Evolutionary conservation across 2,329 filamentous ascomycete species (phyloP), one percentile per base, ranked within the genome.

Genomic region (Penicillium expansum): DNA sequence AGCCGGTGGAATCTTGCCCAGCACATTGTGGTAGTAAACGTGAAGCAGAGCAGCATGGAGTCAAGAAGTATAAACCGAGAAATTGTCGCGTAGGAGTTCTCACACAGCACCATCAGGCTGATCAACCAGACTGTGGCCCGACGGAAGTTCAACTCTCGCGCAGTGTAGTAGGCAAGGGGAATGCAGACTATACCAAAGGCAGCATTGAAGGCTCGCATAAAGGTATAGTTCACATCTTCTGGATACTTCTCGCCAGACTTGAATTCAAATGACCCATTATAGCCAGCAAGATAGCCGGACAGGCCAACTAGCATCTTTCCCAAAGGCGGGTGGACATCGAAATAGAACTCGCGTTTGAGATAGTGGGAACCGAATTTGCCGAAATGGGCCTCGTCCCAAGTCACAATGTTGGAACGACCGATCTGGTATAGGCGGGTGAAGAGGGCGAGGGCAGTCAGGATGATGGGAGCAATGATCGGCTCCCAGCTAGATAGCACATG

Each of bases 221-320:
- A 96, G 67, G 92, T 95, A 76, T 96, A 99, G 81, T 99, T 89
- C 71, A 99, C 83, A 70, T 97, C 91, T 66, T 87, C 86, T 11
- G 94, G 94, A 74, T 99, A 99, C 53, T 85, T 92, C 72, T 97
- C 94, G 73, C 94, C 94, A 52, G 93, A 97, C 78, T 99, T 99
- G 84, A 99, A 99, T 73, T 99, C 94, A 77, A 99, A 99, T 4
- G 93, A 95, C 57, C 94, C 94, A 80, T 99, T 99, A 82, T 99
- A 99, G 64, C 93, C 93, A 65, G 93, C 95, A 60, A 99, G 83
- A 72, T 95, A 96, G 72, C 94, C 94, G 7, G 94, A 97, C 50
- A 99, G 83, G 61, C 94, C 94, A 67, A 99, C 93, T 55, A 99
- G 86, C 86, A 99, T 97, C 82, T 99, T 99, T 73, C 94, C 94